Evolutionary conservation across 2,329 filamentous ascomycete genomes (phyloP).

Genomic region (Nothophoma quercina): DNA sequence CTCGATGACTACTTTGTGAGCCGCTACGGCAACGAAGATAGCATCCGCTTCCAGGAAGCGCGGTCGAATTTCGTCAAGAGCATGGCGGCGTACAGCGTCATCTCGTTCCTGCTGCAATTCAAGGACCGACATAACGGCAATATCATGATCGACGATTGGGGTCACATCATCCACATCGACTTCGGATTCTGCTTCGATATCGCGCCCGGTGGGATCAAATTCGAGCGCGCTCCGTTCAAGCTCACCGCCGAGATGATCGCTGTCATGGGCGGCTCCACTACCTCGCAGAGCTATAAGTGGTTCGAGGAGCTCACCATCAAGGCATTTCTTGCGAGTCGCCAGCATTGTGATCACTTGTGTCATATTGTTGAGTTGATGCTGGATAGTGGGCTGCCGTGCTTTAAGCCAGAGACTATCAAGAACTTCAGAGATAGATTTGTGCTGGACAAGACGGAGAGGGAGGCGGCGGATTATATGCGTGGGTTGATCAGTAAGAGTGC

Average conservation of each 20-base stretch:
- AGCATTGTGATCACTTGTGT: constrained; percentile 85
- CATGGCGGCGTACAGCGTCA: constrained; percentile 98
- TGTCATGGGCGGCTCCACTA: constrained; percentile 89
- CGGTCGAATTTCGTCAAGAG: constrained; percentile 98
- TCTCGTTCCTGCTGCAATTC: constrained; percentile 96
- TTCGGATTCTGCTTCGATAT: constrained; percentile 99
- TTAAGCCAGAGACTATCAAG: constrained; percentile 93
- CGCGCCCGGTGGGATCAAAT: constrained; percentile 93
- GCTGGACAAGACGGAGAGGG: constrained; percentile 86
- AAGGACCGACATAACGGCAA: constrained; percentile 99
- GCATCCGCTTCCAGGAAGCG: constrained; percentile 91
- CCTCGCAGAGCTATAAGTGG: constrained; percentile 88
- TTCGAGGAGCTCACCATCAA: constrained; percentile 98
- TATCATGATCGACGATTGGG: constrained; percentile 98
- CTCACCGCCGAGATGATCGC: constrained; percentile 96
- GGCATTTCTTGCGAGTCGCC: constrained; percentile 86
- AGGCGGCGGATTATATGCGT: constrained; percentile 94
- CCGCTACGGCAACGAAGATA: constrained; percentile 97
- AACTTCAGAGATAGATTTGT: constrained; percentile 95
- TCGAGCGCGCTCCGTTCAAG: constrained; percentile 98
- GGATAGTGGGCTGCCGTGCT: constrained; percentile 94
- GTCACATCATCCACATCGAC: constrained; percentile 97
- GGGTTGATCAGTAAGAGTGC: constrained; percentile 90
- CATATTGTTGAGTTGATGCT: constrained; percentile 95
- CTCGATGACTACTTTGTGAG: constrained; percentile 98